A percentile compares a stretch with the other conserved stretches of the same genome.
Conservation (phyloP, 1,139 yeast species). For the Arxiozyma telluris region DNA sequence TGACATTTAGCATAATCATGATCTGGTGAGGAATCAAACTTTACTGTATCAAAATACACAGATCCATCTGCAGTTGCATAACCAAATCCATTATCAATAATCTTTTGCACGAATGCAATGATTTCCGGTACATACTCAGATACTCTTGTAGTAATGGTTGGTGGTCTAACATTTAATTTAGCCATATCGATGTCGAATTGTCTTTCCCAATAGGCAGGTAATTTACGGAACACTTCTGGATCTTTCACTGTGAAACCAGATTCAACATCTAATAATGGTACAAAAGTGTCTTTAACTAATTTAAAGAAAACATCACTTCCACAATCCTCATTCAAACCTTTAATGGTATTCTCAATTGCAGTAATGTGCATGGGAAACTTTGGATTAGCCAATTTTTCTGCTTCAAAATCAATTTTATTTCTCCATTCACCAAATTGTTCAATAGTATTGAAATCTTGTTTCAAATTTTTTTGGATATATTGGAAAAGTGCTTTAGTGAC, state of each 20-base stretch:
- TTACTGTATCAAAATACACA: constrained; percentile 85
- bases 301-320: constrained; percentile 36
- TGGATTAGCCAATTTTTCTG: constrained; percentile 50
- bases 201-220: constrained; percentile 86
- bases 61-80: constrained; percentile 79
- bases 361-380: constrained; percentile 78
- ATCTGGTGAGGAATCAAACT: constrained; percentile 59
- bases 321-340: constrained; percentile 33
- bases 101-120: constrained; percentile 63
- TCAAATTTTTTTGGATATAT: constrained; percentile 53
- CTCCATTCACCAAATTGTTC: constrained; percentile 48
- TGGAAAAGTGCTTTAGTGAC: constrained; percentile 38
- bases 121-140: constrained; percentile 94
- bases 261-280: constrained; percentile 62
- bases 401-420: constrained; percentile 39
- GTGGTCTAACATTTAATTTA: constrained; percentile 70
- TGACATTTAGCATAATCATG: constrained; percentile 93
- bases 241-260: constrained; percentile 73
- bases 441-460: constrained; percentile 25
- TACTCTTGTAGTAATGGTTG: constrained; percentile 87
- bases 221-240: constrained; percentile 68
- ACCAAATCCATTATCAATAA: constrained; percentile 73
- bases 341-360: constrained; percentile 51
- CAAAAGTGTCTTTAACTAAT: constrained; percentile 59
- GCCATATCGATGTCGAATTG: constrained; percentile 82